A percentile compares a stretch with the other conserved stretches of the same genome.
phyloP scores from a whole-genome alignment of 257 asterid genomes.

The Thymus mandschuricus region DNA sequence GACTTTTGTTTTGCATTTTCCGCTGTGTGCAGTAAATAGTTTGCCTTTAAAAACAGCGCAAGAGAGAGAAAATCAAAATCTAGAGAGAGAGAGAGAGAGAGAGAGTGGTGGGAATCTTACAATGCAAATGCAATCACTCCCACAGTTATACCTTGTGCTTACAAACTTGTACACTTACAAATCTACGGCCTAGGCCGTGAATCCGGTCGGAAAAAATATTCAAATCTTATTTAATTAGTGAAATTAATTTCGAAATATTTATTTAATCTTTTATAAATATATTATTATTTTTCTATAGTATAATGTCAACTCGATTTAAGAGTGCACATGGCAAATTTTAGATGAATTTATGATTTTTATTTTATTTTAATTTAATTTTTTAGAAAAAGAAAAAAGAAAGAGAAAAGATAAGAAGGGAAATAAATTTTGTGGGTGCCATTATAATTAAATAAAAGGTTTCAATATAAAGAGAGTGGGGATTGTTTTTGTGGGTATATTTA shows the following conservation, averaged over 20 bases:
- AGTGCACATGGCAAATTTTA: slow-evolving; percentile 6
- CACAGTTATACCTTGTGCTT: slow-evolving; percentile 27
- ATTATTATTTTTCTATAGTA: neutral
- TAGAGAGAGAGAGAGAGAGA: neutral
- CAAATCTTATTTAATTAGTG: no score
- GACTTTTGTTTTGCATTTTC: slow-evolving; percentile 39
- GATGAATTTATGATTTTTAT: neutral
- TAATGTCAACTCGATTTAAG: neutral
- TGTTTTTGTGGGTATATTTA: slow-evolving; percentile 10
- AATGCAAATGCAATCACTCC: slow-evolving; percentile 36
- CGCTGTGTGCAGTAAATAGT: slow-evolving; percentile 37
- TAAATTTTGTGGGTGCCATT: slow-evolving; percentile 26
- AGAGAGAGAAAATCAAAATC: slow-evolving; percentile 29
- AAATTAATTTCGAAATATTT: no score
- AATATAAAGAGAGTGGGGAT: slow-evolving; percentile 22
- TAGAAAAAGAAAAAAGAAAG: neutral
- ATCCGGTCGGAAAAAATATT: neutral
- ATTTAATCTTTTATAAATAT: no score
- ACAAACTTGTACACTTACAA: neutral
- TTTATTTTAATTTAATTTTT: neutral
- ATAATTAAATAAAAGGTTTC: slow-evolving; percentile 10
- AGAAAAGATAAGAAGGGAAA: neutral
- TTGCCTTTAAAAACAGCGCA: slow-evolving; percentile 34
- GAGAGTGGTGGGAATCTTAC: slow-evolving; percentile 29
- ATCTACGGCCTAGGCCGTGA: neutral